Percentiles rank a stretch among this genome's conserved stretches.
These are phyloP conservation scores for Rhynchosporium secalis DNA, from an alignment of 2,329 filamentous ascomycete species.

Conservation along the genomic window DNA sequence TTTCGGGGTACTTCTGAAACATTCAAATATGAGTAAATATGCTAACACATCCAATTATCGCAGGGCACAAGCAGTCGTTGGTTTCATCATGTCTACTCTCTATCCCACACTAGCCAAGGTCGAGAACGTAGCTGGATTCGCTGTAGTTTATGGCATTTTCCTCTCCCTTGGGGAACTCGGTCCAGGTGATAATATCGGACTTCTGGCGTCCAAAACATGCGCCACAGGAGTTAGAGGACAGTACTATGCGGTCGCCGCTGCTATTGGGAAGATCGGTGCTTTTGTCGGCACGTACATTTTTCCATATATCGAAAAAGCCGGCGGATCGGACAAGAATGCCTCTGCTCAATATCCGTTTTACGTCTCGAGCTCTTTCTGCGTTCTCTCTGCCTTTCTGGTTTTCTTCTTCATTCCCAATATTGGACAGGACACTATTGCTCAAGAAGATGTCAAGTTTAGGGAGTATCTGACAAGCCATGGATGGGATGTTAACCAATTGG, in stretches of 20 bases:
- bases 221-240: conserved; percentile 85
- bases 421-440: conserved; percentile 79
- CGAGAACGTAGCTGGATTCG: conserved; percentile 70
- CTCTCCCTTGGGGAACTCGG: conserved; percentile 77
- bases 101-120: conserved; percentile 69
- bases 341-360: conserved; percentile 85
- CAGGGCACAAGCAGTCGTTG: conserved; percentile 68
- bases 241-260: conserved; percentile 72
- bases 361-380: conserved; percentile 74
- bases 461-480: conserved; percentile 71
- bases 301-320: conserved; percentile 65
- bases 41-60: too few species aligned
- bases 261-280: conserved; percentile 74
- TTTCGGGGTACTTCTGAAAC: too few species aligned
- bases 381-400: conserved; percentile 69
- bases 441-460: conserved; percentile 76
- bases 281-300: conserved; percentile 87
- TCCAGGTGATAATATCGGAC: conserved; percentile 87
- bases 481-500: conserved; percentile 68
- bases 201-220: conserved; percentile 83
- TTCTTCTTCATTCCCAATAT: conserved; percentile 73
- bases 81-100: conserved; percentile 84
- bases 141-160: conserved; percentile 79
- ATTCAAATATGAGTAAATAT: too few species aligned
- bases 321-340: conserved; percentile 56